Conservation (phyloP, 2,329 filamentous ascomycete species). For the Ceratocystis colombiana region DNA sequence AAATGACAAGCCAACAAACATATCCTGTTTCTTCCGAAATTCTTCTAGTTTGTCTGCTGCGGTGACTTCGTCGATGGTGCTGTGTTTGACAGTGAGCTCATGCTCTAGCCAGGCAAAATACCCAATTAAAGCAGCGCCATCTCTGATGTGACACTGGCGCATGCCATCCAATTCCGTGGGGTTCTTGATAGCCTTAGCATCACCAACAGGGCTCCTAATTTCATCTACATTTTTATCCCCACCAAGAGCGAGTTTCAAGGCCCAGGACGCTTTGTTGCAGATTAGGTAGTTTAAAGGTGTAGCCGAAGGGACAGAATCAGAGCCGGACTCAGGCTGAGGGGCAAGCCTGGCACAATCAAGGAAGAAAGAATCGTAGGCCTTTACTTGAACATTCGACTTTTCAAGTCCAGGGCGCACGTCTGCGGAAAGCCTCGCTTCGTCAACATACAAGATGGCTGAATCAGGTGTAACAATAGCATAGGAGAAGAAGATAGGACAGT, state of each 20-base stretch:
- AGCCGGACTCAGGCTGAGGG: slow-evolving; percentile 32
- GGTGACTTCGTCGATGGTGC: slow-evolving; percentile 71
- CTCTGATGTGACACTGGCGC: slow-evolving; percentile 84
- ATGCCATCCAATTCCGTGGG: slow-evolving; percentile 81
- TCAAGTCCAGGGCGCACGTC: slow-evolving; percentile 61
- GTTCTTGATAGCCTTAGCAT: slow-evolving; percentile 93
- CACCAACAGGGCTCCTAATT: slow-evolving; percentile 71
- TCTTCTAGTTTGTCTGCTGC: slow-evolving; percentile 85
- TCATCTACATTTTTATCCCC: slow-evolving; percentile 81
- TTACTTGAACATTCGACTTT: slow-evolving; percentile 58
- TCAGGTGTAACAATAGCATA: slow-evolving; percentile 79
- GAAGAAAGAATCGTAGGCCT: slow-evolving; percentile 76
- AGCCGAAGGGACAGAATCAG: slow-evolving; percentile 31
- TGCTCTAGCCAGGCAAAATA: slow-evolving; percentile 97
- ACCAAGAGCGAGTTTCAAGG: slow-evolving; percentile 73
- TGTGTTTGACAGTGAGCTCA: slow-evolving; percentile 64
- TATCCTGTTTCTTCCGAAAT: slow-evolving; percentile 54
- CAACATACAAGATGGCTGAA: slow-evolving; percentile 70
- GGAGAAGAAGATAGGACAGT: slow-evolving; percentile 97
- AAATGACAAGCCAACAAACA: slow-evolving; percentile 86
- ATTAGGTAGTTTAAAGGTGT: slow-evolving; percentile 61
- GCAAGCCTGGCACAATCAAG: slow-evolving; percentile 60
- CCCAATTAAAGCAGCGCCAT: slow-evolving; percentile 80
- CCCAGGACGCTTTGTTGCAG: slow-evolving; percentile 88
- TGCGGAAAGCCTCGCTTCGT: slow-evolving; percentile 63